These are phyloP conservation scores for Pezicula carpinea DNA, from an alignment of 2,329 filamentous ascomycete species.

Conservation along the genomic window DNA sequence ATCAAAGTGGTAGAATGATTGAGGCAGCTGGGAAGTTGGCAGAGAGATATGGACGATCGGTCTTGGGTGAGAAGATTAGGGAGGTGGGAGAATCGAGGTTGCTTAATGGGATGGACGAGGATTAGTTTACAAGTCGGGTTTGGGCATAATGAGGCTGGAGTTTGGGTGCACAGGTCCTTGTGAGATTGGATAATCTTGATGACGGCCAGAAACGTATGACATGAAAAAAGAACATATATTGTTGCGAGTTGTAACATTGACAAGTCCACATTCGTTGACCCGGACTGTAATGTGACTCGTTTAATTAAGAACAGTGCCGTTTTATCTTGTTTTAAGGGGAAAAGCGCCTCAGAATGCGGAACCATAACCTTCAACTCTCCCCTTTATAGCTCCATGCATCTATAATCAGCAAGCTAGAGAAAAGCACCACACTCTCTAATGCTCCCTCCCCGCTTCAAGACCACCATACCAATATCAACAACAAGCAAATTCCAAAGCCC, in stretches of 20 bases:
- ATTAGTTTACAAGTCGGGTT: conserved; percentile 9
- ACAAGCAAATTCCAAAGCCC: no score
- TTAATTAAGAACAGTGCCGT: no score
- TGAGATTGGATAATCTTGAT: no score
- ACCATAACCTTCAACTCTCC: not conserved
- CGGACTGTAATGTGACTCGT: no score
- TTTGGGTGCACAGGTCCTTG: no score
- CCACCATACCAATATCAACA: no score
- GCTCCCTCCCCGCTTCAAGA: no score
- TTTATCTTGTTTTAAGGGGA: no score
- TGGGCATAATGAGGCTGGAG: not conserved
- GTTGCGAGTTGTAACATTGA: no score
- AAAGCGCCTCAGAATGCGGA: not conserved
- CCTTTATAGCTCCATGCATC: not conserved
- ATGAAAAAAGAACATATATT: no score
- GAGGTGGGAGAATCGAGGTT: conserved; percentile 65
- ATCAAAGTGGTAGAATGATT: conserved; percentile 81
- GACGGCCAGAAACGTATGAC: no score
- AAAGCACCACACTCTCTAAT: not conserved
- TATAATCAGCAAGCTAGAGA: not conserved
- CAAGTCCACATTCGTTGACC: no score
- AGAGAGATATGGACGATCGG: conserved; percentile 71
- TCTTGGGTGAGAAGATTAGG: conserved; percentile 86
- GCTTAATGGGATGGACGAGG: conserved; percentile 23
- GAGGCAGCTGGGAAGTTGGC: conserved; percentile 90